Base-by-base conservation (phyloP, 805 yeast species). In the Candida adriatica region DNA sequence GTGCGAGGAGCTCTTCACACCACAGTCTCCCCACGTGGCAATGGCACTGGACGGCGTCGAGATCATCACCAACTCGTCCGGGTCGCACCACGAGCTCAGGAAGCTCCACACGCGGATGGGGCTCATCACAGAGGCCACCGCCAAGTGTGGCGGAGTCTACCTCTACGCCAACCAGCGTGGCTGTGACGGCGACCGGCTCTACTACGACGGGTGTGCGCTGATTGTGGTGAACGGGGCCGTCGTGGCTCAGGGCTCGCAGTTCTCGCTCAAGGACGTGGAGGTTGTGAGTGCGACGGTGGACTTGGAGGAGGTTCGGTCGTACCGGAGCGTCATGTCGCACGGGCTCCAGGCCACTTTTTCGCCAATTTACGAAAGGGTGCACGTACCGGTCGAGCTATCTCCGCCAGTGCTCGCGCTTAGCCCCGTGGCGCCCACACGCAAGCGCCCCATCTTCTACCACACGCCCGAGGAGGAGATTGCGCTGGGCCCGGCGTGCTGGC, bases 401-500 rank as follows among this genome's bases (percentile, higher is more conserved):
- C 81, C 82, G 11, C 61, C 62, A 29, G 56, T 66, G 5, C 51
- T 70, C 26, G 64, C 73, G 23, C 82, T 85, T 46, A 74, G 83
- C 51, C 75, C 83, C 14, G 58, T 83, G 8, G 56, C 49, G 8
- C 95, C 96, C 13, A 59, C 92, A 0, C 49, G 51, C 14, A 49
- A 70, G 2, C 53, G 58, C 15, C 64, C 62, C 5, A 66, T 80
- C 26, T 68, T 66, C 23, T 80, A 81, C 48, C 94, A 83, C 57
- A 51, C 64, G 2, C 96, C 98, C 3, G 95, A 88, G 50, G 96
- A 92, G 59, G 99, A 92, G 58, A 90, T 92, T 43, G 96, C 97
- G 1, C 64, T 84, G 26, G 99, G 99, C 0, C 99, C 99, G 1
- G 98, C 99, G 0, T 92, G 98, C 56, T 92, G 99, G 99, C 59